These are phyloP conservation scores for Leccinum truebloodii DNA, from an alignment of 768 basidiomycete species.

Conservation along the genomic window DNA sequence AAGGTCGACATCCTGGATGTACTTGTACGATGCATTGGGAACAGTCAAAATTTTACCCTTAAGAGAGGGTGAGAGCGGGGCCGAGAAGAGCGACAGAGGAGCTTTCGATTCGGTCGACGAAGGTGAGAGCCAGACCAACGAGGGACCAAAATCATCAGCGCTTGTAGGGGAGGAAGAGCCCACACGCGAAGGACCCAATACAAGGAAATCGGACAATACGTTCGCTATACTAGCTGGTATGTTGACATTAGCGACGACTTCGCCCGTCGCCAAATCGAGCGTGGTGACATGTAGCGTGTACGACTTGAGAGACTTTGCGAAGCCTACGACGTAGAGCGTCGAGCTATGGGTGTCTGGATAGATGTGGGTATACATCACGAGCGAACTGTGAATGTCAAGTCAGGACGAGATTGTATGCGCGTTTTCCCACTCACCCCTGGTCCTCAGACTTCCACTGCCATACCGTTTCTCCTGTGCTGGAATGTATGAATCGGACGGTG, in stretches of 20 bases:
- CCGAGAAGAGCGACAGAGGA: conserved; percentile 25
- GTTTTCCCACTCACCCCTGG: conserved; percentile 50
- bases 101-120: conserved; percentile 14
- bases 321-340: conserved; percentile 57
- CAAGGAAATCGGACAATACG: conserved; percentile 37
- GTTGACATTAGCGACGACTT: conserved; percentile 46
- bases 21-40: conserved; percentile 47
- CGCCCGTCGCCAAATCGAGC: conserved; percentile 55
- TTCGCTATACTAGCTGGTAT: conserved; percentile 53
- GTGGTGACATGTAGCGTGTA: conserved; percentile 70
- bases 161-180: conserved; percentile 1
- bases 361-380: conserved; percentile 64
- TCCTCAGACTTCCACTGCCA: conserved; percentile 80
- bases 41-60: conserved; percentile 46
- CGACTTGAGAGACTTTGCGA: conserved; percentile 43
- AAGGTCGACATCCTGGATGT: conserved; percentile 64
- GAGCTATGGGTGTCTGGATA: conserved; percentile 48
- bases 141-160: conserved; percentile 16
- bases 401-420: neutral
- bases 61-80: conserved; percentile 53
- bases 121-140: conserved; percentile 38
- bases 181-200: conserved; percentile 29
- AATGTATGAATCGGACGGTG: conserved; percentile 52
- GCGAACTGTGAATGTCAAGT: conserved; percentile 45
- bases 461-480: conserved; percentile 48